Conservation (phyloP, 257 asterid genomes). For the Eucommia ulmoides region DNA sequence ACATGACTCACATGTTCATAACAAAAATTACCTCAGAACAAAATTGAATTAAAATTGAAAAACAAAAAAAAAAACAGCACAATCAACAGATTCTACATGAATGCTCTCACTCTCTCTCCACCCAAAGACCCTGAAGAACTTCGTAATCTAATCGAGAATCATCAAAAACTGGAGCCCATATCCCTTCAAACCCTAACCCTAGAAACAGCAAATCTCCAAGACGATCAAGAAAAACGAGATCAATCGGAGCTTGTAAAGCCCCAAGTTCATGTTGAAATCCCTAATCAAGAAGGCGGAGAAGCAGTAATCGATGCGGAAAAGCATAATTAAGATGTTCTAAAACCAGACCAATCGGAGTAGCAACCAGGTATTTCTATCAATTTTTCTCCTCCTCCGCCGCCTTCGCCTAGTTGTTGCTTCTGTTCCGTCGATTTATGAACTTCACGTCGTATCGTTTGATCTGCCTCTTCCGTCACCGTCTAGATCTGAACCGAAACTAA, state of each 20-base stretch:
- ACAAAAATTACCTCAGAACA: too few species aligned
- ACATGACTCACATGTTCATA: too few species aligned
- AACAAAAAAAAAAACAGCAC: too few species aligned
- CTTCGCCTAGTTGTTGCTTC: slow-evolving; percentile 7
- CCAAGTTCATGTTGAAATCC: not conserved
- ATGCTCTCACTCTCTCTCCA: too few species aligned
- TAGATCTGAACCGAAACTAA: too few species aligned
- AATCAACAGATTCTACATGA: too few species aligned
- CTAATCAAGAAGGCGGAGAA: not conserved
- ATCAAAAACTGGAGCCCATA: too few species aligned
- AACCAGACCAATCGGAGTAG: not conserved
- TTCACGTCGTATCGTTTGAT: slow-evolving; percentile 12
- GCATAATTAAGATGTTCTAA: not conserved
- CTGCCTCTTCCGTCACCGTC: slow-evolving; percentile 19
- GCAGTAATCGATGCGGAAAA: too few species aligned
- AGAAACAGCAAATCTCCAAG: slow-evolving; percentile 20
- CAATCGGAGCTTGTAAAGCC: not conserved
- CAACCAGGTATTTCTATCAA: slow-evolving; percentile 12
- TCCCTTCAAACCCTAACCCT: slow-evolving; percentile 11
- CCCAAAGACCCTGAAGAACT: too few species aligned
- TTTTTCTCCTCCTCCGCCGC: slow-evolving; percentile 2
- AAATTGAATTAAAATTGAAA: too few species aligned
- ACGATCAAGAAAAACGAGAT: slow-evolving; percentile 15
- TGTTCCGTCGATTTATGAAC: too few species aligned
- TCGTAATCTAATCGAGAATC: too few species aligned